phyloP scores from a whole-genome alignment of 805 yeast genomes.

The Saturnispora saitoi region DNA sequence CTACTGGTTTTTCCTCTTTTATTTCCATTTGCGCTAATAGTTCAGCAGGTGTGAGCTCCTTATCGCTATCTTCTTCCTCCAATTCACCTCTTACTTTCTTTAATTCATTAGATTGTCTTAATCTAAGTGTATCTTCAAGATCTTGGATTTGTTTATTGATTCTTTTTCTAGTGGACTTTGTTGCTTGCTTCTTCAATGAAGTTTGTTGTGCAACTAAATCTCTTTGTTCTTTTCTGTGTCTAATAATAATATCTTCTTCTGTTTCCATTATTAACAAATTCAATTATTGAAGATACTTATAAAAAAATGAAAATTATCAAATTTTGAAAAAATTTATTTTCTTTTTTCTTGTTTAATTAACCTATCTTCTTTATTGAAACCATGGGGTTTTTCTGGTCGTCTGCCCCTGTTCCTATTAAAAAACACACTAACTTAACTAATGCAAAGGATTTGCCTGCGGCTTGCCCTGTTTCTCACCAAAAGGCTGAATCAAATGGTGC shows the following conservation, averaged over 20 bases:
- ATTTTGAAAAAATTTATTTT: background rate
- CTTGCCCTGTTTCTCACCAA: constrained; percentile 8
- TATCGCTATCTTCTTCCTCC: constrained; percentile 40
- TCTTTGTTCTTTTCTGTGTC: constrained; percentile 62
- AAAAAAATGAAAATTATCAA: background rate
- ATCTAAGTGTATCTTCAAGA: constrained; percentile 48
- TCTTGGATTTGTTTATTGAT: constrained; percentile 51
- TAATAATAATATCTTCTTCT: constrained; percentile 42
- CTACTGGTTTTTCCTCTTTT: constrained; percentile 15
- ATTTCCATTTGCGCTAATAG: constrained; percentile 46
- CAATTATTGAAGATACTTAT: background rate
- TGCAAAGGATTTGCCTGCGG: background rate
- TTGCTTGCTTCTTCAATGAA: constrained; percentile 73
- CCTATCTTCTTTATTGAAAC: background rate
- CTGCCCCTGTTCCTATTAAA: constrained; percentile 4
- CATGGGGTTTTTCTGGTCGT: constrained; percentile 87
- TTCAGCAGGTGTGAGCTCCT: constrained; percentile 58
- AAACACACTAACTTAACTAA: too few relatives aligned
- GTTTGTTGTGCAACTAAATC: constrained; percentile 63
- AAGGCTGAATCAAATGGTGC: background rate
- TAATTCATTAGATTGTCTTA: constrained; percentile 48
- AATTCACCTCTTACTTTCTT: constrained; percentile 23
- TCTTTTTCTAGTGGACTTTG: constrained; percentile 67
- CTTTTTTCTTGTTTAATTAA: background rate
- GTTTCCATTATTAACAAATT: constrained; percentile 22